Base-by-base conservation (phyloP, 2,329 filamentous ascomycete species). In the Colletotrichum ledebouriae region DNA sequence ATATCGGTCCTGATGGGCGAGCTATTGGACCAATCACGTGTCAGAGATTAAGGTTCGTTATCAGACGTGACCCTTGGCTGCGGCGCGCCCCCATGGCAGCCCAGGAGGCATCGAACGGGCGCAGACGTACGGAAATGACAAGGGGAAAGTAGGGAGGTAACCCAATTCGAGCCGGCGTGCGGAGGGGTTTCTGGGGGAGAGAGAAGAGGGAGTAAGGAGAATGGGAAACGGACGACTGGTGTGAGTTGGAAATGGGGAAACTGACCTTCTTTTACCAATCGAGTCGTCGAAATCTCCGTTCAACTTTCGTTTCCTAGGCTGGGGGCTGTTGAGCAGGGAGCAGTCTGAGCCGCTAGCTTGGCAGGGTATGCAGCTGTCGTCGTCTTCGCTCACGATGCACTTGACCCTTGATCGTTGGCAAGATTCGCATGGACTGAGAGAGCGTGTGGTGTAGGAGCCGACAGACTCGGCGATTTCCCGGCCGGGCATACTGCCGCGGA, bases 221-320 rank as follows among this genome's bases (percentile, higher is more conserved):
- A 25, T n/a, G 46, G 47, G 20, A 41, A 20, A 6, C 39, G 57
- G 17, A 13, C 25, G 20, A 22, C 59, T 47, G 20, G 25, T 3
- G 37, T 25, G 49, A 37, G 62, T 34, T 34, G 59, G 50, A 58
- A 17, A 55, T 62, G n/a, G 34, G 44, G 56, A 29, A 25, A 81
- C 88, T 83, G 84, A 93, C 91, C 90, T 91, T 85, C 90, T 87
- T 81, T 92, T 92, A 75, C 86, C 86, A 71, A 90, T 67, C 20
- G 60, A 37, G 22, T 89, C 87, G 76, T 84, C 81, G 69, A 84
- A 82, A 73, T 90, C 87, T 75, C 88, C 86, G 79, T 90, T 88
- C 71, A 93, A 81, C 83, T 94, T 95, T 77, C 93, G 87, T 83
- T 96, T 96, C 73, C 93, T 88, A 65, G 91, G 90, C 75, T 90